Evolutionary conservation across 2,329 filamentous ascomycete species (phyloP), one percentile per base, ranked within the genome.

Genomic region (Drechslera avenae): DNA sequence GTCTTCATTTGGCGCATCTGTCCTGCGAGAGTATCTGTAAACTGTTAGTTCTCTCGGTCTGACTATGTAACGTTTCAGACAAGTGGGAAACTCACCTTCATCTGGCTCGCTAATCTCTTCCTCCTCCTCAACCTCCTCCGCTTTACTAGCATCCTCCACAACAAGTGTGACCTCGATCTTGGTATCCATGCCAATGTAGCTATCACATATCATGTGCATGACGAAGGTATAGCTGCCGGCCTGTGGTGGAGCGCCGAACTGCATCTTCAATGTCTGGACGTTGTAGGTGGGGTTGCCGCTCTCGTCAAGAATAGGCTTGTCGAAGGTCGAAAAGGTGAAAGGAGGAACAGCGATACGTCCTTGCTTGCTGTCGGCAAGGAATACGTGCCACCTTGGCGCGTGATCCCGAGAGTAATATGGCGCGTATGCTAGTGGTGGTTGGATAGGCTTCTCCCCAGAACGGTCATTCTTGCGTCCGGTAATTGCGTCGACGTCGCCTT

Each of bases 71-170:
- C 48, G 34, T 39, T 51, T 37, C n/a, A n/a, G 1, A 26, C 17
- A 14, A 2, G 16, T 23, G 23, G 23, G 12, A 31, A 19, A 80
- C 87, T 80, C 82, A 96, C 94, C 94, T 81, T 99, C 94, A 58
- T 97, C 94, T 30, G 95, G 94, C 73, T 99, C 94, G 71, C 90
- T 96, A 61, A 99, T 99, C 52, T 99, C 94, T 66, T 96, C 94
- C 62, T 97, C 91, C 39, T 86, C 89, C 44, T 85, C 84, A 69
- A 96, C 86, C 61, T 88, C 84, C 16, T 84, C 87, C 4, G 90
- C 92, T 77, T 93, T 94, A 74, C 85, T 89, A 28, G 90, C 87
- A 65, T 97, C 92, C 67, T 96, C 91, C 7, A 99, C 91, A 21
- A 88, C 84, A 45, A 99, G 81, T 1, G 89, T 91, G 21, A 96